These are phyloP conservation scores for Botrytis fragariae DNA, from an alignment of 2,329 filamentous ascomycete genomes.

Conservation along the genomic window DNA sequence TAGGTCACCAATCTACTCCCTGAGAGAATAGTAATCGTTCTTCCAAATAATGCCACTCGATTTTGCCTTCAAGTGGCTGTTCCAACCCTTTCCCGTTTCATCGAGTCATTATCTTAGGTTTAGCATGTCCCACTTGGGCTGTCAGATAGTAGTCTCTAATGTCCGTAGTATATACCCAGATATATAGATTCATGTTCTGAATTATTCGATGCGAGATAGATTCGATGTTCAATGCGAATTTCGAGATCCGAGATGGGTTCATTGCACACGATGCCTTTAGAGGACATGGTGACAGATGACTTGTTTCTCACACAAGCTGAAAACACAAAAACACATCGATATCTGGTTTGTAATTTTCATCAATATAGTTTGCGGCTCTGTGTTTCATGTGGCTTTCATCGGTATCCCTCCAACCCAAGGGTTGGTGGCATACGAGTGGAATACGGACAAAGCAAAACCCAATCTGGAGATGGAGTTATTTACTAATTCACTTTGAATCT, in stretches of 20 bases:
- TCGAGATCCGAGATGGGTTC: background rate
- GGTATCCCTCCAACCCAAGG: background rate
- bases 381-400: background rate
- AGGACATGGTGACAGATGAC: background rate
- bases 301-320: background rate
- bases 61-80: background rate
- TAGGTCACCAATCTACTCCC: background rate
- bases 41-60: background rate
- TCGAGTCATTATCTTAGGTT: background rate
- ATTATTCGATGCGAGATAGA: background rate
- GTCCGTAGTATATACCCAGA: background rate
- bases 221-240: background rate
- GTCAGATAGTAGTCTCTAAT: background rate
- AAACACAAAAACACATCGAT: background rate
- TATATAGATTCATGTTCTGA: background rate
- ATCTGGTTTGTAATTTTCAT: background rate
- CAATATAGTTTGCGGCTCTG: background rate
- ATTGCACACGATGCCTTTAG: background rate
- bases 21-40: rapidly evolving
- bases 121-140: background rate
- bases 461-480: background rate
- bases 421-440: background rate
- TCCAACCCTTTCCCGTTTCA: background rate
- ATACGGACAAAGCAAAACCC: background rate
- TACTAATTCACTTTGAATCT: background rate